phyloP scores from a whole-genome alignment of 2,329 filamentous ascomycete species.

The Ceratocystis harringtonii region DNA sequence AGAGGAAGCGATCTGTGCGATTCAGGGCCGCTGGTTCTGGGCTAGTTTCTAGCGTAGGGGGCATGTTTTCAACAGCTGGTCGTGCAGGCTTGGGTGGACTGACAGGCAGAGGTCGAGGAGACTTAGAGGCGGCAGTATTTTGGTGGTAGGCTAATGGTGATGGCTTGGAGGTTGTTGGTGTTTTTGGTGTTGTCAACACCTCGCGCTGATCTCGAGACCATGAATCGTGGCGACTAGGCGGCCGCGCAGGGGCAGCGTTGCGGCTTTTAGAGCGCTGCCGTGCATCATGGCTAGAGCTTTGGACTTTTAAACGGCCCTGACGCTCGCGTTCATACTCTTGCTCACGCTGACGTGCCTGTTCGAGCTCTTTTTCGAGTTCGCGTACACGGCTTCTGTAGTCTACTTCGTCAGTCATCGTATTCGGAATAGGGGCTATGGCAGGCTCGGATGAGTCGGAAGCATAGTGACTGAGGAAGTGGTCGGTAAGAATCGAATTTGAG shows the following conservation, averaged over 20 bases:
- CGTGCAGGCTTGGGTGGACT: constrained; percentile 8
- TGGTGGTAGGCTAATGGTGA: constrained; percentile 33
- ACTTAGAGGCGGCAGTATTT: constrained; percentile 23
- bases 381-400: constrained; percentile 54
- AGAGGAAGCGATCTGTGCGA: constrained; percentile 44
- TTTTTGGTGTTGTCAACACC: constrained; percentile 33
- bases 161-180: constrained; percentile 1
- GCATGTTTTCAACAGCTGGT: constrained; percentile 16
- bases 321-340: constrained; percentile 46
- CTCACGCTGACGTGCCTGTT: constrained; percentile 47
- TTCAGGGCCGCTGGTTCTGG: background rate
- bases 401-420: constrained; percentile 25
- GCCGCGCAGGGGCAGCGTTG: constrained; percentile 21
- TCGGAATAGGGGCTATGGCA: constrained; percentile 32
- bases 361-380: constrained; percentile 61
- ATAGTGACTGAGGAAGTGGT: constrained; percentile 39
- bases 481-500: constrained; percentile 16
- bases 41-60: constrained; percentile 22
- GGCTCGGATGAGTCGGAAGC: constrained; percentile 51
- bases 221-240: constrained; percentile 44
- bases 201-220: constrained; percentile 52
- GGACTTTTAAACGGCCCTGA: constrained; percentile 31
- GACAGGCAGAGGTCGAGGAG: constrained; percentile 32
- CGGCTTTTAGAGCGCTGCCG: constrained; percentile 31
- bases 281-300: constrained; percentile 12